Conservation (phyloP, 345 rosid species). For the Carallia pectinifolia region DNA sequence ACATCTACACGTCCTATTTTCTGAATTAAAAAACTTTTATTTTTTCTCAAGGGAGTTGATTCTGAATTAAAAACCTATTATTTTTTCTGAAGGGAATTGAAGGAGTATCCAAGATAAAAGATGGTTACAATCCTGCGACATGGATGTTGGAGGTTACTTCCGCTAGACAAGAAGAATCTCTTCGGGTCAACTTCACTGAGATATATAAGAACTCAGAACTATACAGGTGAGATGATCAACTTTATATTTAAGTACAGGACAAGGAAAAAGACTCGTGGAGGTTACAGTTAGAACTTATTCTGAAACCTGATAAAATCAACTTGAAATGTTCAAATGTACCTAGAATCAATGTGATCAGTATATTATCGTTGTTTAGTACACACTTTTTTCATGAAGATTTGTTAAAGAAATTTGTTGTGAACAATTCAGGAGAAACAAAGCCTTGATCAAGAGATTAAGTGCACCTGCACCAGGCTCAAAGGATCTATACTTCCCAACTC, state of each 20-base stretch:
- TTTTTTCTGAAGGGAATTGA: conserved; percentile 36
- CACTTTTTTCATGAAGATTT: no score
- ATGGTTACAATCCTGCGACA: conserved; percentile 72
- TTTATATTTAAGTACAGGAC: not conserved
- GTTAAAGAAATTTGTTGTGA: not conserved
- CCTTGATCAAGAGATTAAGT: conserved; percentile 48
- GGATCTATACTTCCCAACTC: conserved; percentile 47
- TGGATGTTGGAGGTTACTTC: conserved; percentile 75
- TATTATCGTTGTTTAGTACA: no score
- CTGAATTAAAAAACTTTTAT: not conserved
- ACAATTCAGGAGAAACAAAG: conserved; percentile 57
- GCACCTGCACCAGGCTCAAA: conserved; percentile 38
- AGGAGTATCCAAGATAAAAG: conserved; percentile 51
- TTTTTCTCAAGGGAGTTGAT: not conserved
- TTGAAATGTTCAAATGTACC: not conserved
- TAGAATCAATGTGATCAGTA: no score
- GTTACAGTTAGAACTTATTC: not conserved
- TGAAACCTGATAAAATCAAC: not conserved
- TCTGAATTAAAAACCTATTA: not conserved
- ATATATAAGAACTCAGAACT: conserved; percentile 52
- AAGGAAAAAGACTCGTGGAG: not conserved
- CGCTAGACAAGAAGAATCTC: conserved; percentile 43
- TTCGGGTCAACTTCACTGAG: conserved; percentile 40
- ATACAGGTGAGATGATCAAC: conserved; percentile 33
- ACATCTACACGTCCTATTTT: not conserved